These are phyloP conservation scores for Adansonia digitata DNA, from an alignment of 345 rosid genomes.

Conservation along the genomic window DNA sequence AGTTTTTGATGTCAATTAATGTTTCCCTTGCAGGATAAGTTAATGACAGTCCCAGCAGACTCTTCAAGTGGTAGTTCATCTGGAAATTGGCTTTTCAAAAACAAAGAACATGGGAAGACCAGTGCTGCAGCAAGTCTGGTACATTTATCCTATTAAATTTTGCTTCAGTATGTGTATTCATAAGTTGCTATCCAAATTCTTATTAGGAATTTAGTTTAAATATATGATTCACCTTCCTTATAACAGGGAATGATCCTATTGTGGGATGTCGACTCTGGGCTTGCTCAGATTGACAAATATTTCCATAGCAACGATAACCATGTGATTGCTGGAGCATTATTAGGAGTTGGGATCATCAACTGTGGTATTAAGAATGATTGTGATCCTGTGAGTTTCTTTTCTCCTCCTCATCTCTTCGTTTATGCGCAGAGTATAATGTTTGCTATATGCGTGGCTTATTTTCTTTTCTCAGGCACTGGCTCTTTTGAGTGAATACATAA, in stretches of 20 bases:
- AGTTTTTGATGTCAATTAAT: constrained; percentile 4
- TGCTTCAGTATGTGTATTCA: not conserved
- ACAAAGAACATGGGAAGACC: constrained; percentile 88
- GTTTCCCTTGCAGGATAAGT: constrained; percentile 62
- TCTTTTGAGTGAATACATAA: constrained; percentile 55
- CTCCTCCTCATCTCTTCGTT: not conserved
- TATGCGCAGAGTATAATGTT: not conserved
- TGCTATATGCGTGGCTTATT: constrained; percentile 12
- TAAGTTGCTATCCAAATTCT: not conserved
- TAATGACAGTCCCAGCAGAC: constrained; percentile 84
- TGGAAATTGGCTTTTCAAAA: constrained; percentile 91
- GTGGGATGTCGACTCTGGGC: constrained; percentile 93
- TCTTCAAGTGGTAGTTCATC: constrained; percentile 59
- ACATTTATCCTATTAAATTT: not conserved
- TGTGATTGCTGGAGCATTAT: constrained; percentile 80
- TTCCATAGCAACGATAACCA: constrained; percentile 75
- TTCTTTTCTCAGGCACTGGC: constrained; percentile 62
- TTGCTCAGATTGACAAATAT: constrained; percentile 80
- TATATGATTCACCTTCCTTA: constrained; percentile 10
- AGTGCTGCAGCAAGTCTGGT: constrained; percentile 91
- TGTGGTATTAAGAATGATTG: constrained; percentile 77
- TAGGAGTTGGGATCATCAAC: constrained; percentile 89
- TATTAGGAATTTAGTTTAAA: constrained; percentile 3
- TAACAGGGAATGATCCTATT: constrained; percentile 84
- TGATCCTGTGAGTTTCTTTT: constrained; percentile 67